Evolutionary conservation across 192 early-diverging fungal species (phyloP).

Genomic region (Neocallimastix lanati): DNA sequence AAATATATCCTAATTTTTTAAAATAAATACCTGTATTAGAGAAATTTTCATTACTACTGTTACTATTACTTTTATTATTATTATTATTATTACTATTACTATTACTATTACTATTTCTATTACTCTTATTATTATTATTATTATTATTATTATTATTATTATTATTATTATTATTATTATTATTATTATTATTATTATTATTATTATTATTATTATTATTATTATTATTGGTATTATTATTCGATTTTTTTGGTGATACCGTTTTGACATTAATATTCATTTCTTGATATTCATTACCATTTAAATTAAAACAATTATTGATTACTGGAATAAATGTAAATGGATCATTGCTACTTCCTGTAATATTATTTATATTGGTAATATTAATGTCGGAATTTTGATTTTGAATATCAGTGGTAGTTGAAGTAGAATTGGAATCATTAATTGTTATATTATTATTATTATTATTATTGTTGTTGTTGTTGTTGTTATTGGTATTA

Average conservation of each 20-base stretch:
- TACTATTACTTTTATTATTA: background rate
- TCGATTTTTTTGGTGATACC: background rate
- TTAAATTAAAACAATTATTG: background rate
- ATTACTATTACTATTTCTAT: background rate
- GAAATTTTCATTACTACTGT: background rate
- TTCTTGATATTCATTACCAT: background rate
- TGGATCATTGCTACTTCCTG: background rate
- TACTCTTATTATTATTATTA: background rate
- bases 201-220: background rate
- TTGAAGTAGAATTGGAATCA: too few relatives aligned
- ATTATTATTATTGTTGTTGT: too few relatives aligned
- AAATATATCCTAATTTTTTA: too few relatives aligned
- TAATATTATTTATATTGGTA: too few relatives aligned
- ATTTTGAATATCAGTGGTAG: too few relatives aligned
- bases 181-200: background rate
- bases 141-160: background rate
- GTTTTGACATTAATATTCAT: background rate
- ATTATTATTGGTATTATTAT: background rate
- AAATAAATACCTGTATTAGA: too few relatives aligned
- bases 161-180: background rate
- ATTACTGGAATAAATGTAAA: background rate
- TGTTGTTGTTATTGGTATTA: too few relatives aligned
- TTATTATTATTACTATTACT: background rate
- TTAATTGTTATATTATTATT: too few relatives aligned
- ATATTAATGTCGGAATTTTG: too few relatives aligned